Base-by-base conservation (phyloP, 139 green algal species). In the Gonium pectorale region DNA sequence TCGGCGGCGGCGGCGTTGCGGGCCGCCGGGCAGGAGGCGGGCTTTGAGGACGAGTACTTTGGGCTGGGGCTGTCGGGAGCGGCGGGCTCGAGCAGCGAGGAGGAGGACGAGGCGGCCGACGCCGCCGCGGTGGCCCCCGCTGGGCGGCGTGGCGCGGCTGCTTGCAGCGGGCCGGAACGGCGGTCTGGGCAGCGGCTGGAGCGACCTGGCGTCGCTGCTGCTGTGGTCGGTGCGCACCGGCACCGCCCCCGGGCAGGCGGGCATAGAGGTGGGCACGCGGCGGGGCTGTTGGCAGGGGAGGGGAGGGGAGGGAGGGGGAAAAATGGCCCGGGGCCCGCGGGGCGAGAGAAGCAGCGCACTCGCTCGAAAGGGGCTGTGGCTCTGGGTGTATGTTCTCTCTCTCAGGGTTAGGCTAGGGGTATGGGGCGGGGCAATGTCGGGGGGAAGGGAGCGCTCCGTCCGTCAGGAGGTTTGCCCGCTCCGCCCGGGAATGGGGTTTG, bases 211-310 rank as follows among this genome's bases (percentile, higher is more conserved):
- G 5, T 84, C 78, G 33, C 63, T 84, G 63, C 62, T 84, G 78
- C 62, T 84, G 78, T 84, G 78, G 78, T 62, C 63, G 22, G 78
- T 74, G 43, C 78, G 78, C 29, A 74, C 51, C 7, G 78, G 43
- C 27, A 74, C 51, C 8, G 62, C 44, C 2, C 78, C 63, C 22
- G 33, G 4, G 9, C 33, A 27, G 27, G 78, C 46, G 33, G 63
- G 5, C 2, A 38, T 84, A 24, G 29, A 84, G 63, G 78, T 74
- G 46, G 6, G 74, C n/a, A 31, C n/a, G n/a, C 7, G 21, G 62
- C 5, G 62, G 62, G n/a, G n/a, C n/a, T n/a, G n/a, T n/a, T n/a
- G 62, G 29, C 6, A 68, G 62, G 62, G 29, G 62, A n/a, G n/a
- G n/a, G n/a, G n/a, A n/a, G n/a, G n/a, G n/a, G n/a, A n/a, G n/a